A percentile compares a stretch with the other conserved stretches of the same genome.
Evolutionary conservation across 2,329 filamentous ascomycete species (phyloP).

Genomic region (Stagonosporopsis rhizophila): DNA sequence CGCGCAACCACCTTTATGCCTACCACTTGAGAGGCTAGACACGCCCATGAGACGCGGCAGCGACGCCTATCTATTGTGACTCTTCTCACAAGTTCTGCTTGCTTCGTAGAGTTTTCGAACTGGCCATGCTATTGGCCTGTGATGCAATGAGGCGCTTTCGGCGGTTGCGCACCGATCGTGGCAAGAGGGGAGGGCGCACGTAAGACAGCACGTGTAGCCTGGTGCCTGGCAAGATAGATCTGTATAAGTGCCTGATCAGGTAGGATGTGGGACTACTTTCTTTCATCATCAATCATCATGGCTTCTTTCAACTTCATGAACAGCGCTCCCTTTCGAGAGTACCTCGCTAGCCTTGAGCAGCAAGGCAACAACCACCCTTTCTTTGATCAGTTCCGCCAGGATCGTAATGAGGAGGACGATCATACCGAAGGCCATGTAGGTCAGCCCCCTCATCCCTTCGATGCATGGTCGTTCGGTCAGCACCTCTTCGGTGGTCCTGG

Average conservation of each 20-base stretch:
- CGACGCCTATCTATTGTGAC: slow-evolving; percentile 26
- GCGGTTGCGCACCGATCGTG: slow-evolving; percentile 24
- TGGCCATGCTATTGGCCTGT: slow-evolving; percentile 30
- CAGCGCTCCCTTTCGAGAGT: slow-evolving; percentile 65
- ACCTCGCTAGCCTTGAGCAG: slow-evolving; percentile 59
- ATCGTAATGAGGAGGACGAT: slow-evolving; percentile 36
- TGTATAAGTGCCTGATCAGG: slow-evolving; percentile 36
- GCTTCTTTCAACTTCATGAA: slow-evolving; percentile 59
- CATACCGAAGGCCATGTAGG: slow-evolving; percentile 33
- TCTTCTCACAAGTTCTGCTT: slow-evolving; percentile 33
- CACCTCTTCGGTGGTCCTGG: slow-evolving; percentile 36
- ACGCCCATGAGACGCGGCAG: slow-evolving; percentile 26
- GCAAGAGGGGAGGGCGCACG: slow-evolving; percentile 37
- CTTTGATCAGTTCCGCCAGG: slow-evolving; percentile 41
- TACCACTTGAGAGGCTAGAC: slow-evolving; percentile 23
- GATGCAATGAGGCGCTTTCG: slow-evolving; percentile 6
- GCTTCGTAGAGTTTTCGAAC: slow-evolving; percentile 16
- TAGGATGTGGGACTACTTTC: slow-evolving; percentile 16
- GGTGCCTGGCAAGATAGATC: slow-evolving; percentile 34
- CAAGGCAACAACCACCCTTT: slow-evolving; percentile 55
- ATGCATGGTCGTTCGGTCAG: slow-evolving; percentile 46
- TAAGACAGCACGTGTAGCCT: slow-evolving; percentile 37
- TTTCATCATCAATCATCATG: slow-evolving; percentile 48
- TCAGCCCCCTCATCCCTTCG: slow-evolving; percentile 29
- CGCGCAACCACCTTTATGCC: slow-evolving; percentile 39